Conservation (phyloP, 495 filamentous ascomycete genomes). For the Saxophila tyrrhenica region DNA sequence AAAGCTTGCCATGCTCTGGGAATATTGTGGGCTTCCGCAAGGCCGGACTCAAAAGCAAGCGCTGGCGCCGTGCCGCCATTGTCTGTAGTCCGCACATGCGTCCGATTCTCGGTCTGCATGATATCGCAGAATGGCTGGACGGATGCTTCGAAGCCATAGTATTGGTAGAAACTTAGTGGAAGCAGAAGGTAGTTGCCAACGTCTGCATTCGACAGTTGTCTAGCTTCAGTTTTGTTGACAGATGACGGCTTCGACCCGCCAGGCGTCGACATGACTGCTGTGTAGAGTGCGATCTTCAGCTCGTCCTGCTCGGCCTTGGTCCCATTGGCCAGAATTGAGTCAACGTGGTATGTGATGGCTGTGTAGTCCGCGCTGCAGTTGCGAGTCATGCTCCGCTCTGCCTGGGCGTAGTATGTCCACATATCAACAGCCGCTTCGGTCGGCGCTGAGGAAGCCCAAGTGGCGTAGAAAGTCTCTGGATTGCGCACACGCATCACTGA, state of each 20-base stretch:
- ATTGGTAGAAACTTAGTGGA: conserved; percentile 37
- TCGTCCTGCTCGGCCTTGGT: conserved; percentile 4
- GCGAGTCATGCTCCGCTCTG: conserved; percentile 17
- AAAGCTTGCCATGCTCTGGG: conserved; percentile 11
- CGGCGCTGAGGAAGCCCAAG: conserved; percentile 46
- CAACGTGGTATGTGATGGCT: conserved; percentile 20
- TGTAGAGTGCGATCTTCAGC: conserved; percentile 10
- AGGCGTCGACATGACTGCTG: conserved; percentile 3
- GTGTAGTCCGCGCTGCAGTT: conserved; percentile 45
- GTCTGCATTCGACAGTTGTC: conserved; percentile 36
- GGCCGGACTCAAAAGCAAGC: conserved; percentile 12
- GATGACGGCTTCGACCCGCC: neutral
- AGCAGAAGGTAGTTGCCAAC: conserved; percentile 37
- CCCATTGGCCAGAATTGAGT: conserved; percentile 8
- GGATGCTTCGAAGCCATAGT: conserved; percentile 34
- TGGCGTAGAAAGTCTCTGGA: conserved; percentile 45
- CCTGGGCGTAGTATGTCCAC: conserved; percentile 46
- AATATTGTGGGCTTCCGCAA: conserved; percentile 13
- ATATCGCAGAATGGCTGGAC: conserved; percentile 39
- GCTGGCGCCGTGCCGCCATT: conserved; percentile 19
- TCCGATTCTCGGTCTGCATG: conserved; percentile 30
- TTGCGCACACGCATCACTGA: conserved; percentile 38
- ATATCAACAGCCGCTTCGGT: conserved; percentile 45
- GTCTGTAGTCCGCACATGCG: conserved; percentile 11
- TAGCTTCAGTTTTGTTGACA: neutral